phyloP scores from a whole-genome alignment of 108 stramenopile species.

The Licmophora abbreviata region DNA sequence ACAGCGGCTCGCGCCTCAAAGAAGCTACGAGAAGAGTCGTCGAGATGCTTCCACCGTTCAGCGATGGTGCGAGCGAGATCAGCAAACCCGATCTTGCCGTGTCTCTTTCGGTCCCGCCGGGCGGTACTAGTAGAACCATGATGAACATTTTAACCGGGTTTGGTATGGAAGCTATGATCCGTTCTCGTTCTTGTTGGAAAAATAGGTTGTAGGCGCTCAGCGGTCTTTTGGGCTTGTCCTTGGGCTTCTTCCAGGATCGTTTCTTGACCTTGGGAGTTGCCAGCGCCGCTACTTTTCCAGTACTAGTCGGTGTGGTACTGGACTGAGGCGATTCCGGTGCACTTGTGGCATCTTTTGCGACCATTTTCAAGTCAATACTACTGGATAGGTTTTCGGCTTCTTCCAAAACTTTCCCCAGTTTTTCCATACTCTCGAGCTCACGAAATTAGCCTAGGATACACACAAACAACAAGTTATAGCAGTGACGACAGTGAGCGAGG shows the following conservation, averaged over 20 bases:
- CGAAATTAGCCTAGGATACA: too few relatives aligned
- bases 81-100: slow-evolving; percentile 72
- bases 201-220: slow-evolving; percentile 15
- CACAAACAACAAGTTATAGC: too few relatives aligned
- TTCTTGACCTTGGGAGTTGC: too few relatives aligned
- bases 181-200: slow-evolving; percentile 2
- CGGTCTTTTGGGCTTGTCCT: slow-evolving; percentile 5
- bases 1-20: slow-evolving; percentile 31
- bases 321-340: too few relatives aligned
- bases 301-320: too few relatives aligned
- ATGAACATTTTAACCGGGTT: neutral
- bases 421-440: too few relatives aligned
- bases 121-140: neutral
- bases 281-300: too few relatives aligned
- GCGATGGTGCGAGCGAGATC: slow-evolving; percentile 64
- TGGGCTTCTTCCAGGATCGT: slow-evolving; percentile 7
- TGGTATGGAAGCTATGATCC: neutral
- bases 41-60: slow-evolving; percentile 41
- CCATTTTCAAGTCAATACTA: too few relatives aligned
- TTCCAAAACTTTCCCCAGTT: too few relatives aligned
- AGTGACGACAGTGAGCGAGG: too few relatives aligned
- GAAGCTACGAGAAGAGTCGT: slow-evolving; percentile 12
- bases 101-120: slow-evolving; percentile 60
- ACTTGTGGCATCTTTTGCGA: too few relatives aligned
- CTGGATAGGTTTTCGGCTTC: too few relatives aligned